Base-by-base conservation (phyloP, 2,329 filamentous ascomycete species). In the Pseudogymnoascus pannorum region DNA sequence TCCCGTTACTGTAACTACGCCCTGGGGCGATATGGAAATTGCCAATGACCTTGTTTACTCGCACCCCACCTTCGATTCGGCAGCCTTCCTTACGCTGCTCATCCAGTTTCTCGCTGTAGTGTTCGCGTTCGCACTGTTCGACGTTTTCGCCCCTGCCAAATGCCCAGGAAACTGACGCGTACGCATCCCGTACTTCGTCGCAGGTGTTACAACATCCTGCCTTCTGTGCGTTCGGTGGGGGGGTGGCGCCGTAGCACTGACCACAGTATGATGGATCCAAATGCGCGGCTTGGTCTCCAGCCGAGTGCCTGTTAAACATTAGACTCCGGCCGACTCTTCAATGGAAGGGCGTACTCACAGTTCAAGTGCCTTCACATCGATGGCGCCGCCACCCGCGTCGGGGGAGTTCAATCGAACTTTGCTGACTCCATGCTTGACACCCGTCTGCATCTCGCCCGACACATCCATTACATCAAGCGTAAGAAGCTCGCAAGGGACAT, bases 391-490 rank as follows among this genome's bases (percentile, higher is more conserved):
- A 40, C 93, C 93, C 69, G 96, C 87, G 44, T 78, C 78, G 68
- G 81, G 79, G 22, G 92, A 80, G 65, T 83, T 80, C 64, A 99
- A 81, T 64, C 94, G 87, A 64, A 97, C 89, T 78, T 97, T 97
- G 76, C 86, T 90, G 65, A 99, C 85, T 51, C 94, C 94, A 72
- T 97, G 92, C 74, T 91, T 87, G 62, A 99, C 89, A 59, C 93
- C 94, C 68, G 92, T 90, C 75, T 99, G 94, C 72, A 97, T 89
- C 76, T 99, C 94, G 65, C 94, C 94, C 20, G 92, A 96, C 24
- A 97, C 93, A 76, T 99, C 94, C 94, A 99, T 99, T 61, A 99
- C 93, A 74, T 99, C 94, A 69, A 99, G 87, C 11, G 94, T 97
- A 67, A 97, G 81, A 59, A 99, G 85, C 75, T 97, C 93, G 78